Base-by-base conservation (phyloP, 2,329 filamentous ascomycete species). In the Pseudogymnoascus sp. region DNA sequence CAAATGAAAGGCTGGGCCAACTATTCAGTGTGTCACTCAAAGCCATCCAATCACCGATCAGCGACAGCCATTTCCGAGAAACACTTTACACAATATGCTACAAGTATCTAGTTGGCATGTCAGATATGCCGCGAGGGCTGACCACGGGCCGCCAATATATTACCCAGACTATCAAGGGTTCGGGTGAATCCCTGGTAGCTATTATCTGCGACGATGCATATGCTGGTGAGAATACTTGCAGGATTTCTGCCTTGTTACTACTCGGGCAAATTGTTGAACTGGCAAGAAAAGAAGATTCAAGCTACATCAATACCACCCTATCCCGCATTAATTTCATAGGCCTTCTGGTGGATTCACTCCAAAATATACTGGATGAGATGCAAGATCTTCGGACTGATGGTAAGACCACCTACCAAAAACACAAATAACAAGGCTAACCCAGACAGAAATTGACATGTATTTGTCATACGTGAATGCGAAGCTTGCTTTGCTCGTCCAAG, bases 151-250 rank as follows among this genome's bases (percentile, higher is more conserved):
- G 75, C 23, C 75, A 76, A 56, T 82, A 86, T 65, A 85, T 77
- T 59, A 80, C 86, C 42, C 83, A 90, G 72, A 88, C 89, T 1
- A 82, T 96, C 68, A 91, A 90, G 73, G 85, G 88, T 4, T 87
- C 91, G 50, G 93, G 95, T 40, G 89, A 91, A 70, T 83, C 89
- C 62, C 80, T 97, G 40, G 83, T 97, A 65, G 91, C 93, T 69
- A 86, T 91, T 26, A 82, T 97, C 46, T 97, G 93, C 72, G 95
- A 99, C 71, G 95, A 99, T 77, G 93, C 92, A 19, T 93, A 93
- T 73, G 87, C 89, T 64, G 91, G 92, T 40, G 89, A 93, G 71
- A 83, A 89, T 38, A 84, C 82, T 11, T 96, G 91, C 74, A 90
- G 96, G 72, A 87, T 96, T 3, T 88, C 93, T 0, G 92, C 95